Evolutionary conservation across 768 basidiomycete genomes (phyloP).

Genomic region (Pulveroboletus sp.): DNA sequence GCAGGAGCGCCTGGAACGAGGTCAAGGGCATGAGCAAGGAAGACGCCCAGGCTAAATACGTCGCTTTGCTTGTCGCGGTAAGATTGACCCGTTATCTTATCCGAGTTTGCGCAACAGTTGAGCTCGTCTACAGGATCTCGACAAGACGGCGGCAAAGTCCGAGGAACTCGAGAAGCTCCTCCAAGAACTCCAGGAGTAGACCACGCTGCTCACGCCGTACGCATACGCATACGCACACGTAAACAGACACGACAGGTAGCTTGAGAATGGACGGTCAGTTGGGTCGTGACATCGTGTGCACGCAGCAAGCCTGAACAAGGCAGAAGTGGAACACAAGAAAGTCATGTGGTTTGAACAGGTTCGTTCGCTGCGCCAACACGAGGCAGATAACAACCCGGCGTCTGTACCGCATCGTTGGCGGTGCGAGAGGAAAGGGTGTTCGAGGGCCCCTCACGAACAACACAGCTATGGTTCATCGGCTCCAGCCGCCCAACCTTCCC

Average conservation of each 20-base stretch:
- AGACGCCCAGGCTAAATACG: conserved; percentile 68
- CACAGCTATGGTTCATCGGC: neutral
- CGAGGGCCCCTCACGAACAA: conserved; percentile 10
- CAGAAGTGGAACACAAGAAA: neutral
- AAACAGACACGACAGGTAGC: neutral
- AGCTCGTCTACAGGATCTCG: conserved; percentile 47
- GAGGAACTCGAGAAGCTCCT: conserved; percentile 53
- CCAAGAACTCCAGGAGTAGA: conserved; percentile 52
- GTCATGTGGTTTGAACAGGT: neutral
- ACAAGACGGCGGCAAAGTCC: conserved; percentile 35
- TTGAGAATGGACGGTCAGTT: neutral
- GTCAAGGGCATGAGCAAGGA: conserved; percentile 71
- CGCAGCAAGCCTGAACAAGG: neutral
- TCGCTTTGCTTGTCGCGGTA: conserved; percentile 68
- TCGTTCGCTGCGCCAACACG: conserved; percentile 10
- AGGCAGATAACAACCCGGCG: conserved; percentile 29
- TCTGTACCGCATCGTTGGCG: conserved; percentile 21
- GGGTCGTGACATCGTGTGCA: conserved; percentile 6
- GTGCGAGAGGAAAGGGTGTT: conserved; percentile 17
- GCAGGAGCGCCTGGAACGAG: conserved; percentile 82
- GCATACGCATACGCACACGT: conserved; percentile 5
- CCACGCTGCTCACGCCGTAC: neutral
- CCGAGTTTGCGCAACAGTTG: neutral
- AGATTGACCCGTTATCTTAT: conserved; percentile 12
- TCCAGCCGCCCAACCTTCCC: conserved; percentile 10